phyloP scores from a whole-genome alignment of 345 rosid species.

The Lepidium aucheri region DNA sequence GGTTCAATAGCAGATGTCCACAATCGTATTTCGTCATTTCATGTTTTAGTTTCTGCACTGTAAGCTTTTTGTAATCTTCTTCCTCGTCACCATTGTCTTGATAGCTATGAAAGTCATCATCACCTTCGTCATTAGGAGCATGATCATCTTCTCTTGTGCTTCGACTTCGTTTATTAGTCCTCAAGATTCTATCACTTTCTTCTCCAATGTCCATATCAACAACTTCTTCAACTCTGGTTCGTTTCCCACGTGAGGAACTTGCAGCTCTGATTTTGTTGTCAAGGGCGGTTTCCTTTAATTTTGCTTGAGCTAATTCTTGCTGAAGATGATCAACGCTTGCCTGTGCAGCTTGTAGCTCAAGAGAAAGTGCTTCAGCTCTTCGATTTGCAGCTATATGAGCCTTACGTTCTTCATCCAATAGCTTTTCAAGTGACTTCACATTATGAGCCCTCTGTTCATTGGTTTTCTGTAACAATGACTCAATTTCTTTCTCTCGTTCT shows the following conservation, averaged over 20 bases:
- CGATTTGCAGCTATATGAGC: slow-evolving; percentile 64
- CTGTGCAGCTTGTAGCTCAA: slow-evolving; percentile 73
- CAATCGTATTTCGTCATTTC: slow-evolving; percentile 80
- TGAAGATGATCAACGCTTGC: slow-evolving; percentile 75
- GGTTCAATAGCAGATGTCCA: slow-evolving; percentile 69
- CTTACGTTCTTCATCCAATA: slow-evolving; percentile 74
- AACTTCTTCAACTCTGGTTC: slow-evolving; percentile 46
- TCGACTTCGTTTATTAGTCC: slow-evolving; percentile 56
- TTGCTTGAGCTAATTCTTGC: slow-evolving; percentile 71
- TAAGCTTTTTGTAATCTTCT: slow-evolving; percentile 65
- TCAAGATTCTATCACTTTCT: slow-evolving; percentile 34
- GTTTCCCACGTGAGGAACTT: slow-evolving; percentile 52
- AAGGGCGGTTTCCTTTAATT: slow-evolving; percentile 77
- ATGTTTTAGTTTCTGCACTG: slow-evolving; percentile 69
- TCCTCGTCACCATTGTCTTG: slow-evolving; percentile 30
- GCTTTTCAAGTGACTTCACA: slow-evolving; percentile 72
- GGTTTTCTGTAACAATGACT: slow-evolving; percentile 55
- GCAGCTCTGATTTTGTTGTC: slow-evolving; percentile 73
- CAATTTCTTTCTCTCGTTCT: slow-evolving; percentile 95
- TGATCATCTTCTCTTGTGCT: slow-evolving; percentile 38
- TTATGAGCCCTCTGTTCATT: slow-evolving; percentile 74
- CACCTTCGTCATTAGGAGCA: slow-evolving; percentile 54
- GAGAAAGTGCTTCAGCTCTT: slow-evolving; percentile 80
- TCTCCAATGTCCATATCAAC: slow-evolving; percentile 57
- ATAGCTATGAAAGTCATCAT: slow-evolving; percentile 53